Percentiles rank a stretch among this genome's conserved stretches.
These are phyloP conservation scores for Sporothrix pallida DNA, from an alignment of 2,329 filamentous ascomycete genomes.

Conservation along the genomic window DNA sequence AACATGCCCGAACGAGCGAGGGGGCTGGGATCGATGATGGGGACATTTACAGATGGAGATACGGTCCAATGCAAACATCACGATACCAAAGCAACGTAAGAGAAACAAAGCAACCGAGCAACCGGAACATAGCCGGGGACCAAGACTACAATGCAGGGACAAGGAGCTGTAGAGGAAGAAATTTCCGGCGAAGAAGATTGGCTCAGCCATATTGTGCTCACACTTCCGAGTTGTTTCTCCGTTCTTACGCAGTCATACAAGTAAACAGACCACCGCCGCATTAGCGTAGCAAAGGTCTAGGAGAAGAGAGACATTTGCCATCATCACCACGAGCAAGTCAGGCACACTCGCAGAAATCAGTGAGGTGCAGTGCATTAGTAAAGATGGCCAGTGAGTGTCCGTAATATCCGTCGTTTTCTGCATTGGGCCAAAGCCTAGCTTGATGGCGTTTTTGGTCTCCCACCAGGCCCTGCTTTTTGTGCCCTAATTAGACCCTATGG, in stretches of 20 bases:
- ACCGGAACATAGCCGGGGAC: neutral
- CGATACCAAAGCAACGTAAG: neutral
- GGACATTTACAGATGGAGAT: neutral
- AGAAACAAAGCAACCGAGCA: neutral
- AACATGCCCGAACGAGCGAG: neutral
- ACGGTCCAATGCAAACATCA: neutral
- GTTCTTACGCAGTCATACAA: neutral
- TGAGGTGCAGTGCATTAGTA: no score
- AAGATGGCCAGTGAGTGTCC: neutral
- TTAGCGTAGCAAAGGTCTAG: neutral
- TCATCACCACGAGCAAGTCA: neutral
- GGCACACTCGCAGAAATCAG: neutral
- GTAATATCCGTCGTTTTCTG: neutral
- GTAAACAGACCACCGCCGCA: neutral
- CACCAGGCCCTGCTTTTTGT: neutral
- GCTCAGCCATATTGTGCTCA: neutral
- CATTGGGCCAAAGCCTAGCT: neutral
- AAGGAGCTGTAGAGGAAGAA: neutral
- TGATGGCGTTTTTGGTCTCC: no score
- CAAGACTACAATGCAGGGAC: neutral
- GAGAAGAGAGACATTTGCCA: neutral
- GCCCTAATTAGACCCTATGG: neutral
- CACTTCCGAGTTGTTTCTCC: neutral
- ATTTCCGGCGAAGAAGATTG: neutral
- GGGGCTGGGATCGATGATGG: neutral